Evolutionary conservation across 2,329 filamentous ascomycete genomes (phyloP).

Genomic region (Aphanoascus verrucosus): DNA sequence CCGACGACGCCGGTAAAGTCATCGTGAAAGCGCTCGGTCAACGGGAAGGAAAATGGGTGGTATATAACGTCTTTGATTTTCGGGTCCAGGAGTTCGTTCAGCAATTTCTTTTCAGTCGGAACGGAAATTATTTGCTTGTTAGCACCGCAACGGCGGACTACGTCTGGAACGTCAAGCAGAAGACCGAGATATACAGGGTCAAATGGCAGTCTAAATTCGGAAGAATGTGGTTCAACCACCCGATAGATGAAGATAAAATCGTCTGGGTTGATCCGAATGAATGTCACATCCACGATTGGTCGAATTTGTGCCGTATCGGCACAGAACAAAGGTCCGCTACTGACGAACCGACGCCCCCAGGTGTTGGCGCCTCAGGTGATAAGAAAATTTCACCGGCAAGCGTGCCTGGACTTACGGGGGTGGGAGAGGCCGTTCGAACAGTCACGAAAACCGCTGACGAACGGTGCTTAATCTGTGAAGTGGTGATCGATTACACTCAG

Average conservation of each 20-base stretch:
- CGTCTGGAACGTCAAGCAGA: slow-evolving; percentile 9
- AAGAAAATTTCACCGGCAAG: neutral
- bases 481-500: neutral
- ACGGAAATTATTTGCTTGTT: slow-evolving; percentile 9
- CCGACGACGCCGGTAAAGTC: slow-evolving; percentile 10
- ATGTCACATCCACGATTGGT: slow-evolving; percentile 1
- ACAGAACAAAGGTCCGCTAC: neutral
- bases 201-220: neutral
- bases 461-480: slow-evolving; percentile 5
- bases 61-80: slow-evolving; percentile 11
- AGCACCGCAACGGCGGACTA: neutral
- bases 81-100: neutral
- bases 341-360: neutral
- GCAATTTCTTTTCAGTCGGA: slow-evolving; percentile 11
- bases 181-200: slow-evolving; percentile 3
- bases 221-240: slow-evolving; percentile 12
- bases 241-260: neutral
- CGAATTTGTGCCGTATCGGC: neutral
- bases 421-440: neutral
- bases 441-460: neutral
- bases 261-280: slow-evolving; percentile 10
- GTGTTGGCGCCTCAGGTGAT: neutral
- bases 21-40: slow-evolving; percentile 9
- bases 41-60: slow-evolving; percentile 5
- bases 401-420: neutral